Evolutionary conservation across 1,139 yeast species (phyloP).

Genomic region (Suhomyces coccinellae): DNA sequence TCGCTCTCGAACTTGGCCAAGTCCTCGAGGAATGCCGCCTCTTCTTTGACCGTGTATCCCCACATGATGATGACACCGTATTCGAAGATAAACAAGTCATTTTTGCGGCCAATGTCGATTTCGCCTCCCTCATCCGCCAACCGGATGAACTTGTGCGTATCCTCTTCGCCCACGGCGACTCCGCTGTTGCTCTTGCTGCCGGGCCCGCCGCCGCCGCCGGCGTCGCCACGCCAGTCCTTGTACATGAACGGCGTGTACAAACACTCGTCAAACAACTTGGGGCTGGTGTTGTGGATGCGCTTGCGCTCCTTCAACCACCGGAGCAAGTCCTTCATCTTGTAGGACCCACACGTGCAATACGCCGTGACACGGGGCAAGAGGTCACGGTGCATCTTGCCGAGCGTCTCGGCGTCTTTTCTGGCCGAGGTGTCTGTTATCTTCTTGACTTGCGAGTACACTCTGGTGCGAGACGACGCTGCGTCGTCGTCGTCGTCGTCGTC

Average conservation of each 20-base stretch:
- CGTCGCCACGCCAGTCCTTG: slow-evolving; percentile 69
- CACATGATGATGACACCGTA: slow-evolving; percentile 94
- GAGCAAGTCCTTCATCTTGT: slow-evolving; percentile 80
- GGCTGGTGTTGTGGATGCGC: slow-evolving; percentile 71
- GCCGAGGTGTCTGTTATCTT: slow-evolving; percentile 90
- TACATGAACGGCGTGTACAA: slow-evolving; percentile 86
- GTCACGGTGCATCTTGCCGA: slow-evolving; percentile 87
- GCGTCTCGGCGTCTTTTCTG: slow-evolving; percentile 87
- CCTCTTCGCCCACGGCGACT: slow-evolving; percentile 20
- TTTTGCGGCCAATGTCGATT: slow-evolving; percentile 75
- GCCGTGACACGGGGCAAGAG: slow-evolving; percentile 89
- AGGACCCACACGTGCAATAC: slow-evolving; percentile 92
- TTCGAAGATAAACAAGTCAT: slow-evolving; percentile 85
- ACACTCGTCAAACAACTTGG: slow-evolving; percentile 91
- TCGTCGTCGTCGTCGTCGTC: slow-evolving; percentile 35
- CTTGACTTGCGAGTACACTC: slow-evolving; percentile 79
- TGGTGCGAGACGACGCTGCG: slow-evolving; percentile 33
- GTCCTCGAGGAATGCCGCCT: slow-evolving; percentile 77
- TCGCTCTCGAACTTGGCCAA: slow-evolving; percentile 87
- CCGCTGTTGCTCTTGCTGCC: slow-evolving; percentile 2
- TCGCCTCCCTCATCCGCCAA: slow-evolving; percentile 95
- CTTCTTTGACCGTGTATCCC: slow-evolving; percentile 89
- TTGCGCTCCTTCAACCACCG: slow-evolving; percentile 84
- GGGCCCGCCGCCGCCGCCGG: slow-evolving; percentile 20
- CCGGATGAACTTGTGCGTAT: slow-evolving; percentile 53